Conservation (phyloP, 2,329 filamentous ascomycete genomes). For the Tolypocladium inflatum region DNA sequence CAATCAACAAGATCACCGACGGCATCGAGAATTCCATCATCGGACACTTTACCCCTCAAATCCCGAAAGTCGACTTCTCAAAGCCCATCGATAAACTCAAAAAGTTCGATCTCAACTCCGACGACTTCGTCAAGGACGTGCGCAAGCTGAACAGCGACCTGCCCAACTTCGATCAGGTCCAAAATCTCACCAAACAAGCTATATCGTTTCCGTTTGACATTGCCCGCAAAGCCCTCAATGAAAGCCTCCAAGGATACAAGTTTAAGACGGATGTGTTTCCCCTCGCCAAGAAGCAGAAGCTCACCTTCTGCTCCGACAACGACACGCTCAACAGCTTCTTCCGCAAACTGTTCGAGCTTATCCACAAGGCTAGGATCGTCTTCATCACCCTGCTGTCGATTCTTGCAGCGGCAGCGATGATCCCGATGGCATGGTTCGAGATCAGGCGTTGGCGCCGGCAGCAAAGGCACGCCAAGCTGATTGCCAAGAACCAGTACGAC, state of each 20-base stretch:
- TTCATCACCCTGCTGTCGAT: constrained; percentile 68
- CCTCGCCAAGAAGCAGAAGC: constrained; percentile 68
- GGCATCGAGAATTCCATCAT: constrained; percentile 36
- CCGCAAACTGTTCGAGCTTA: constrained; percentile 54
- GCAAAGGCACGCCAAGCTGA: constrained; percentile 57
- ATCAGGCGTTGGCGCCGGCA: constrained; percentile 67
- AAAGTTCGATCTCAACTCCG: constrained; percentile 56
- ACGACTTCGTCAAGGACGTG: constrained; percentile 58
- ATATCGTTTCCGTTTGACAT: constrained; percentile 74
- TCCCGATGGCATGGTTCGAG: constrained; percentile 75
- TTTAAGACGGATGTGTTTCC: constrained; percentile 76
- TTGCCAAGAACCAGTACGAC: constrained; percentile 60
- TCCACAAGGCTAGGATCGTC: constrained; percentile 59
- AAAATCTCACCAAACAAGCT: constrained; percentile 68
- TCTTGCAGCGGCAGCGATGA: constrained; percentile 61
- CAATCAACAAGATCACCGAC: constrained; percentile 39
- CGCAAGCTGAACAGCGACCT: constrained; percentile 67
- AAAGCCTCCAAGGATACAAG: constrained; percentile 60
- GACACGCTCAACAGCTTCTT: constrained; percentile 80
- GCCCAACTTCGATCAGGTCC: constrained; percentile 73
- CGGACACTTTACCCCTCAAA: constrained; percentile 34
- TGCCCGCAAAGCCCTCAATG: constrained; percentile 63
- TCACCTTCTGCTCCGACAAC: constrained; percentile 85
- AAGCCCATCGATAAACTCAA: constrained; percentile 56
- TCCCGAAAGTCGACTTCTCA: constrained; percentile 54